These are phyloP conservation scores for Linum trigynum DNA, from an alignment of 345 rosid genomes.

Conservation along the genomic window DNA sequence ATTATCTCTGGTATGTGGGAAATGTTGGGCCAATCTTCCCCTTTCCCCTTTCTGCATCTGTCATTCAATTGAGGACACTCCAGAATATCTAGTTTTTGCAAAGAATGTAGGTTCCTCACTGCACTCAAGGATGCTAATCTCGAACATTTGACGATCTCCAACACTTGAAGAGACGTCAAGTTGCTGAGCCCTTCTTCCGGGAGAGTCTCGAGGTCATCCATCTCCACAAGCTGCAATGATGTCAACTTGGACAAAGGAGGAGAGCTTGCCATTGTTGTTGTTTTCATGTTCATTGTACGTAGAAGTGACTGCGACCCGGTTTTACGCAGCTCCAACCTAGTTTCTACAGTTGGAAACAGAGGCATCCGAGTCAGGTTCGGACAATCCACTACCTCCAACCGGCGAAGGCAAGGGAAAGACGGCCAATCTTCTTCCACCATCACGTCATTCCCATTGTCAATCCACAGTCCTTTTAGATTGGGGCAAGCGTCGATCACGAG, in stretches of 20 bases:
- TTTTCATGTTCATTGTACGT: not conserved
- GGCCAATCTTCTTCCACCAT: not conserved
- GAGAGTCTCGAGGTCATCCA: not conserved
- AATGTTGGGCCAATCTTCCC: slow-evolving; percentile 7
- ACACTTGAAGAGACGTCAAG: slow-evolving; percentile 7
- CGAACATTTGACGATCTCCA: not conserved
- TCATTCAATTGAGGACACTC: slow-evolving; percentile 2
- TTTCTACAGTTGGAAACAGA: not conserved
- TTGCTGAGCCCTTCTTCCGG: slow-evolving; percentile 6
- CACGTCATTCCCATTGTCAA: not conserved
- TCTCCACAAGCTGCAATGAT: accelerated
- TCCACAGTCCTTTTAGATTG: slow-evolving; percentile 11
- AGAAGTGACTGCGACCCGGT: not conserved
- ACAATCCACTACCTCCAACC: accelerated
- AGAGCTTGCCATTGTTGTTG: not conserved
- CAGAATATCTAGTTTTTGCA: not conserved
- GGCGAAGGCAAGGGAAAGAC: not conserved
- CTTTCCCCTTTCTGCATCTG: not conserved
- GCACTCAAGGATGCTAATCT: not conserved
- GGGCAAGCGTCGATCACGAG: not conserved
- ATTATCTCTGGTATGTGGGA: slow-evolving; percentile 10
- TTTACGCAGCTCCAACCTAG: accelerated
- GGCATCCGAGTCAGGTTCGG: slow-evolving; percentile 9
- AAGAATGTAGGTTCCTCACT: slow-evolving; percentile 3
- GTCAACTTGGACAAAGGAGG: not conserved